A percentile compares a stretch with the other conserved stretches of the same genome.
These are phyloP conservation scores for Striga asiatica DNA, from an alignment of 257 asterid species.

Conservation along the genomic window DNA sequence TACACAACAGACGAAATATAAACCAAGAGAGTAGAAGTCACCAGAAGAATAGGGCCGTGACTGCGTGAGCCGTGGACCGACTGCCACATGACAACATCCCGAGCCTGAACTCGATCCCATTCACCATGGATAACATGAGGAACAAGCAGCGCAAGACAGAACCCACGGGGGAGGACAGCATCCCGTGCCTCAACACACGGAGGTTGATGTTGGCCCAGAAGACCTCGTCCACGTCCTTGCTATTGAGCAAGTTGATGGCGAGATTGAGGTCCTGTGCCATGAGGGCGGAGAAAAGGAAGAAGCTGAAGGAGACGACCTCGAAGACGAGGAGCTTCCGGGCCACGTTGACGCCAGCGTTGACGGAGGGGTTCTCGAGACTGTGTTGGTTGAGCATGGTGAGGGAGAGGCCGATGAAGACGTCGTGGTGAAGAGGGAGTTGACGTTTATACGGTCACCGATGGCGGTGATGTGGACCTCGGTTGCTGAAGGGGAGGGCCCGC, in stretches of 20 bases:
- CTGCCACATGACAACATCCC: constrained; percentile 33
- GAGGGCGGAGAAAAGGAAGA: constrained; percentile 45
- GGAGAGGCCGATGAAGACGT: constrained; percentile 37
- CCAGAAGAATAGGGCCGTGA: no score
- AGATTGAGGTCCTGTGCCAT: constrained; percentile 35
- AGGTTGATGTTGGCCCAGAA: constrained; percentile 31
- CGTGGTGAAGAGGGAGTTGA: constrained; percentile 48
- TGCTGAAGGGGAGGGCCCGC: no score
- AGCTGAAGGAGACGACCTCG: constrained; percentile 37
- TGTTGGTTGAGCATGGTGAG: constrained; percentile 30
- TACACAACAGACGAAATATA: no score
- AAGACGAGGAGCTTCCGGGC: constrained; percentile 27
- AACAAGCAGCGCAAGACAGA: constrained; percentile 28
- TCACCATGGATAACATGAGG: constrained; percentile 30
- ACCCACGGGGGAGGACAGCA: constrained; percentile 31
- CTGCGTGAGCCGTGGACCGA: no score
- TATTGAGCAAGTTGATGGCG: constrained; percentile 32
- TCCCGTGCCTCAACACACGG: constrained; percentile 15
- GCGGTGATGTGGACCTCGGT: constrained; percentile 44
- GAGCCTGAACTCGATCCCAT: constrained; percentile 25
- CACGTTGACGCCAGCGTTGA: constrained; percentile 7
- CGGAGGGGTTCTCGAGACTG: constrained; percentile 14
- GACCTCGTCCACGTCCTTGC: constrained; percentile 22
- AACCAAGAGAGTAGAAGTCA: no score
- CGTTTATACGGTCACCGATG: constrained; percentile 37